Evolutionary conservation across 495 filamentous ascomycete genomes (phyloP), one percentile per base, ranked within the genome.

Genomic region (Talaromyces liani): DNA sequence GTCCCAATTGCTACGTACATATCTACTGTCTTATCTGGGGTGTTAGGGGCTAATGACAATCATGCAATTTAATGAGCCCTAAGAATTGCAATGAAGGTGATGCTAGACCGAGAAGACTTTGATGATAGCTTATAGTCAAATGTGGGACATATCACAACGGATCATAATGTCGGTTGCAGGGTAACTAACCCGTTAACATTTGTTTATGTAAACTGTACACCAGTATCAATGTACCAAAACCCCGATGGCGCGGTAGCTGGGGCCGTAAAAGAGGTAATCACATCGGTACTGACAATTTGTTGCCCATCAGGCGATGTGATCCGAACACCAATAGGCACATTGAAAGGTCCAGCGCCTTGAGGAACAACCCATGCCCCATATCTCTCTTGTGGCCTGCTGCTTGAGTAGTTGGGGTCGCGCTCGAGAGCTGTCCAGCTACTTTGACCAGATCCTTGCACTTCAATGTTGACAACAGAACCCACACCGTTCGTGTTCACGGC

Each of bases 291-390:
- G 12, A 33, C 55, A 3, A 58, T 58, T 14, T 58, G 55, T 33
- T 58, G 55, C 4, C 55, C 55, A 58, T 58, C 55, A 20, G 55
- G 55, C 12, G 55, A 58, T 18, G 55, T 58, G 29, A 58, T 34
- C 3, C 55, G 55, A 3, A 58, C 14, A 18, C 55, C 27, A 34
- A 58, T 58, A 20, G 55, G 55, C 0, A 20, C 14, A 6, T 58
- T 58, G n/a, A 58, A 58, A 16, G 55, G 55, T 16, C 55, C 55
- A 14, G 55, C 2, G 4, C 55, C 55, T 34, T 58, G 55, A 5
- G 55, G 55, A 7, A 58, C 55, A 9, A 58, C 55, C 55, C 55
- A 58, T 9, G 55, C 55, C 6, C 55, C 55, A 5, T 58, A 58
- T 33, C 55, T 58, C 18, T 58, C 55, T 24, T 58, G 55, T 18